Base-by-base conservation (phyloP, 1,139 yeast genomes). In the Kodamaea arcana region DNA sequence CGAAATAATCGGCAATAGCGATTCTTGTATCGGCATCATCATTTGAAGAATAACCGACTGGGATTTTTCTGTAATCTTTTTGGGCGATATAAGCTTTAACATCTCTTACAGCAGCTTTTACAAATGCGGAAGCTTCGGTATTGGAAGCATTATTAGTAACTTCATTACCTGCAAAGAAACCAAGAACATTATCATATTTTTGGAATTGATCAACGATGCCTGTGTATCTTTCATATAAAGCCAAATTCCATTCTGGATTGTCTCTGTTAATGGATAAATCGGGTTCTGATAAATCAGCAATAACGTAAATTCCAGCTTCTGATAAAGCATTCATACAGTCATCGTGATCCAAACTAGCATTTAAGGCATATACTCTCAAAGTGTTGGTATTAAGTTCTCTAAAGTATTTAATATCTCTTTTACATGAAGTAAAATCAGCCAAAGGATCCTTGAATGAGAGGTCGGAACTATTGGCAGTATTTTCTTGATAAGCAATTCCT, bases 141-240 rank as follows among this genome's bases (percentile, higher is more conserved):
- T 90, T 88, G 24, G 60, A 42, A 14, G 49, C 52, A 36, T 57
- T 57, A 48, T 67, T 68, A 52, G 92, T 81, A 41, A 90, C 83
- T 67, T 90, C 97, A 57, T 90, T 90, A 52, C 97, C 97, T 30
- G 94, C 80, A 55, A 90, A 82, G 68, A 87, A 87, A n/a, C 95
- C 97, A 43, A 88, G 64, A 11, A 86, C 72, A 56, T 90, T 90
- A 38, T 94, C 80, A 62, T 85, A 90, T 50, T 78, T 72, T 51
- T 81, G 78, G 65, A 90, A 84, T 38, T 82, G 83, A 53, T 90
- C 96, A 46, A 88, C 81, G 44, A 88, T 82, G 39, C 73, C 75
- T 59, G 90, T 86, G 45, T 87, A 86, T 54, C 92, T 81, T 33
- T 75, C 62, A 54, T 83, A 66, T 55, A 86, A 83, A 31, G 68